Evolutionary conservation across 2,329 filamentous ascomycete species (phyloP).

Genomic region (Colletotrichum lentis): DNA sequence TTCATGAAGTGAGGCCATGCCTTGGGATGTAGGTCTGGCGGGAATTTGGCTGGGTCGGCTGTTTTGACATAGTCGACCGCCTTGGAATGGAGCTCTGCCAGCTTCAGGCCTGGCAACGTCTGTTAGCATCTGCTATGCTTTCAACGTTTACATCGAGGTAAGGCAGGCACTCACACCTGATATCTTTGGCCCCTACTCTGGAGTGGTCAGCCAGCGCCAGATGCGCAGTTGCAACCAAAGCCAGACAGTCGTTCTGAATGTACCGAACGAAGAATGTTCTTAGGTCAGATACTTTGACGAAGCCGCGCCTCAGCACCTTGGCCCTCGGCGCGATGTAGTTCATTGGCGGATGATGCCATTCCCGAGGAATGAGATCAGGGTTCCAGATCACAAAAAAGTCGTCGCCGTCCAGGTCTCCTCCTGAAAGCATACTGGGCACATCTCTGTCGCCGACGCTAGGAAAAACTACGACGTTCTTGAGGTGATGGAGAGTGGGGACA

Average conservation of each 20-base stretch:
- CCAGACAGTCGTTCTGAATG: constrained; percentile 88
- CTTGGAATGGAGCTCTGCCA: constrained; percentile 84
- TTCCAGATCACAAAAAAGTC: constrained; percentile 98
- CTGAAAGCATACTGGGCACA: constrained; percentile 92
- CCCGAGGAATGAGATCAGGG: constrained; percentile 69
- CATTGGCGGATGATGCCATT: constrained; percentile 82
- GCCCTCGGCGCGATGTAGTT: constrained; percentile 71
- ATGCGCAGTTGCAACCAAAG: constrained; percentile 82
- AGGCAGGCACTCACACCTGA: constrained; percentile 64
- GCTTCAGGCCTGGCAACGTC: constrained; percentile 61
- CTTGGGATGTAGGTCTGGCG: constrained; percentile 64
- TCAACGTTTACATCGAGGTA: neutral
- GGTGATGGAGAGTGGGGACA: constrained; percentile 73
- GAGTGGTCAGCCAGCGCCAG: constrained; percentile 76
- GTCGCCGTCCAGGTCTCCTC: constrained; percentile 94
- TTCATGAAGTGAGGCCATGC: constrained; percentile 90
- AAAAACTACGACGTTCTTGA: constrained; percentile 87
- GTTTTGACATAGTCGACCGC: constrained; percentile 97
- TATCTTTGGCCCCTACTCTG: constrained; percentile 69
- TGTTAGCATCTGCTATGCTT: neutral
- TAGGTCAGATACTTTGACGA: constrained; percentile 76
- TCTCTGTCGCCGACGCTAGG: constrained; percentile 84
- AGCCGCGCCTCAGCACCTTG: constrained; percentile 60
- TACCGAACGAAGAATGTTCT: constrained; percentile 88
- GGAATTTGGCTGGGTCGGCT: constrained; percentile 77